Evolutionary conservation across 805 yeast species (phyloP).

Genomic region (Metschnikowia anglica): DNA sequence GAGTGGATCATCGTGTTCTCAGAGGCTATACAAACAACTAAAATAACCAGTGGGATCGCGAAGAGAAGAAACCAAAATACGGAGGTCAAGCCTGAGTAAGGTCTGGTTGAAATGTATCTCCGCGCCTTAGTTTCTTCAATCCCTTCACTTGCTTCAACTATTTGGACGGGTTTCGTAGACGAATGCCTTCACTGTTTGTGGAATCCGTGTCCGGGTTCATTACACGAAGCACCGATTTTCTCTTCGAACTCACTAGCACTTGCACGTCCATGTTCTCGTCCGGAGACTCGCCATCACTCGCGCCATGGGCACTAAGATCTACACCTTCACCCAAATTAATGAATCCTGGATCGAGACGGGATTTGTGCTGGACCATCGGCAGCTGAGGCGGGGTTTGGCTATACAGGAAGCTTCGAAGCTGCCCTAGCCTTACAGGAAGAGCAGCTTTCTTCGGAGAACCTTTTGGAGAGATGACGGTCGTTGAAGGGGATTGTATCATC

Average conservation of each 20-base stretch:
- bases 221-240: slow-evolving; percentile 58
- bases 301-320: slow-evolving; percentile 7
- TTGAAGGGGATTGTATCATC: slow-evolving; percentile 6
- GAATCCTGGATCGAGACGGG: slow-evolving; percentile 20
- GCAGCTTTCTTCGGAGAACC: slow-evolving; percentile 1
- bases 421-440: slow-evolving; percentile 18
- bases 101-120: too few relatives aligned
- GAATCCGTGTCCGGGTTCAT: slow-evolving; percentile 55
- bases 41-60: too few relatives aligned
- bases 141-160: too few relatives aligned
- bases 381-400: slow-evolving; percentile 24
- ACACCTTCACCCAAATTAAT: slow-evolving; percentile 4
- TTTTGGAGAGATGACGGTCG: not conserved
- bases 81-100: too few relatives aligned
- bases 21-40: too few relatives aligned
- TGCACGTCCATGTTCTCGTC: slow-evolving; percentile 63
- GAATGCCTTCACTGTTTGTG: slow-evolving; percentile 4
- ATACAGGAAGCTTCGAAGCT: slow-evolving; percentile 27
- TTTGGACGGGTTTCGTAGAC: slow-evolving; percentile 18
- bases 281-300: slow-evolving; percentile 38
- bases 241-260: slow-evolving; percentile 63
- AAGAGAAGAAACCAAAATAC: too few relatives aligned
- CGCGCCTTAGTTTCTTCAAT: too few relatives aligned
- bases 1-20: too few relatives aligned
- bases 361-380: slow-evolving; percentile 19